Conservation (phyloP, 306 rosid species). For the Citrullus amarus region DNA sequence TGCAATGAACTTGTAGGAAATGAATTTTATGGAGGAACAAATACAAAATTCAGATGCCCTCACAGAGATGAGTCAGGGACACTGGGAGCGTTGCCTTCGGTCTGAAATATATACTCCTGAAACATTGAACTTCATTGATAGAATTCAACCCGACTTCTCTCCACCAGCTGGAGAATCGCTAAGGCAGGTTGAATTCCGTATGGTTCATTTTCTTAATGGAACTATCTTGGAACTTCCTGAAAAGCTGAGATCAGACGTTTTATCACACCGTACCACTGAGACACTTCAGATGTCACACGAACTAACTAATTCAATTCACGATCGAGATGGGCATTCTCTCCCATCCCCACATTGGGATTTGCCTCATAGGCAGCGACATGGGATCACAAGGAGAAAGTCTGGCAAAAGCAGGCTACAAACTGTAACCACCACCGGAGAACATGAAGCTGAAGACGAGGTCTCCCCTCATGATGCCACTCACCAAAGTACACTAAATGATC, state of each 20-base stretch:
- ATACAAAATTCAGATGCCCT: slow-evolving; percentile 71
- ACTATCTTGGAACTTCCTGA: slow-evolving; percentile 62
- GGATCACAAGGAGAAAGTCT: slow-evolving; percentile 60
- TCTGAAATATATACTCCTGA: slow-evolving; percentile 84
- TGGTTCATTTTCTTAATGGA: slow-evolving; percentile 67
- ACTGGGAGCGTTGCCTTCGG: slow-evolving; percentile 89
- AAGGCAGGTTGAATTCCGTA: slow-evolving; percentile 84
- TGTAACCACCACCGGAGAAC: slow-evolving; percentile 70
- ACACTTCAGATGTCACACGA: slow-evolving; percentile 52
- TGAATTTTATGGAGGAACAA: slow-evolving; percentile 53
- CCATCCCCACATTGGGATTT: slow-evolving; percentile 51
- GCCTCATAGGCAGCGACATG: slow-evolving; percentile 57
- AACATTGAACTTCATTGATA: slow-evolving; percentile 49
- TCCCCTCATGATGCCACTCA: slow-evolving; percentile 48
- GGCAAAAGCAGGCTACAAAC: slow-evolving; percentile 89
- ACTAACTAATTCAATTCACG: slow-evolving; percentile 47
- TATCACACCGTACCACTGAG: slow-evolving; percentile 48
- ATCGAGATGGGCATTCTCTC: slow-evolving; percentile 54
- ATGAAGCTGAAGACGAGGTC: slow-evolving; percentile 59
- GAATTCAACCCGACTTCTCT: slow-evolving; percentile 80
- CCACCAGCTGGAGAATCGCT: slow-evolving; percentile 94
- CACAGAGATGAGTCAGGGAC: slow-evolving; percentile 87
- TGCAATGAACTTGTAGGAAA: slow-evolving; percentile 39
- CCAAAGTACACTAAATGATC: slow-evolving; percentile 27
- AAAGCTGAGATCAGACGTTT: slow-evolving; percentile 48